These are phyloP conservation scores for Phialophora expanda DNA, from an alignment of 2,329 filamentous ascomycete species.

Conservation along the genomic window DNA sequence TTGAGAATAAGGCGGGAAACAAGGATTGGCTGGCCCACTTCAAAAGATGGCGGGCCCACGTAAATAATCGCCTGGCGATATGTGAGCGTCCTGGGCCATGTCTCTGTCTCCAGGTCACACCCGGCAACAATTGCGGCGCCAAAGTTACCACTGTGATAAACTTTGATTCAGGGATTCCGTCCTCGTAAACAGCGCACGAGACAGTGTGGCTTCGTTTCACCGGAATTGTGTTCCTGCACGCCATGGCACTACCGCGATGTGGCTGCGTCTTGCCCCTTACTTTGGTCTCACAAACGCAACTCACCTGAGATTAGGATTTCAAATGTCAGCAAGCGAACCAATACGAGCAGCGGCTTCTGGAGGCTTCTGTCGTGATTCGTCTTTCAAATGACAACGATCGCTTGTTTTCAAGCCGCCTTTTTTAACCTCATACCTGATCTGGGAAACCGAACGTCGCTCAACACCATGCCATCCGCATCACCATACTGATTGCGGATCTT, in stretches of 20 bases:
- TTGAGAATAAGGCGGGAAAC: not conserved
- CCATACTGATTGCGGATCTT: slow-evolving; percentile 6
- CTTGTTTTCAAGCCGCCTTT: slow-evolving; percentile 7
- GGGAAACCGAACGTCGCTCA: not conserved
- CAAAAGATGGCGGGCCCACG: not conserved
- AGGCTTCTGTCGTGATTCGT: slow-evolving; percentile 11
- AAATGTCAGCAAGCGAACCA: slow-evolving; percentile 27
- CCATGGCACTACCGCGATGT: slow-evolving; percentile 19
- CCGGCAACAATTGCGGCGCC: not conserved
- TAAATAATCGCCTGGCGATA: not conserved
- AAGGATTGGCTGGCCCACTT: not conserved
- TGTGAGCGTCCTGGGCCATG: not conserved
- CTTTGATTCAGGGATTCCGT: not conserved
- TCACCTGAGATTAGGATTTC: slow-evolving; percentile 21
- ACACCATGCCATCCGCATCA: slow-evolving; percentile 1
- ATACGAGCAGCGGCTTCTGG: slow-evolving; percentile 2
- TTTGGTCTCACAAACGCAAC: not conserved
- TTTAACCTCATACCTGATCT: not conserved
- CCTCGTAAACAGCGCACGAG: too few species aligned
- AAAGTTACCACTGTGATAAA: not conserved
- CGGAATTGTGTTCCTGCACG: not conserved
- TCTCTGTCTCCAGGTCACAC: not conserved
- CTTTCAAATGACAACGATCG: slow-evolving; percentile 20
- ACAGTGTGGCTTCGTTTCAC: slow-evolving; percentile 6
- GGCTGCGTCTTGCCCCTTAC: slow-evolving; percentile 22